Evolutionary conservation across 1,139 yeast species (phyloP).

Genomic region (Saccharomycopsis crataegensis): DNA sequence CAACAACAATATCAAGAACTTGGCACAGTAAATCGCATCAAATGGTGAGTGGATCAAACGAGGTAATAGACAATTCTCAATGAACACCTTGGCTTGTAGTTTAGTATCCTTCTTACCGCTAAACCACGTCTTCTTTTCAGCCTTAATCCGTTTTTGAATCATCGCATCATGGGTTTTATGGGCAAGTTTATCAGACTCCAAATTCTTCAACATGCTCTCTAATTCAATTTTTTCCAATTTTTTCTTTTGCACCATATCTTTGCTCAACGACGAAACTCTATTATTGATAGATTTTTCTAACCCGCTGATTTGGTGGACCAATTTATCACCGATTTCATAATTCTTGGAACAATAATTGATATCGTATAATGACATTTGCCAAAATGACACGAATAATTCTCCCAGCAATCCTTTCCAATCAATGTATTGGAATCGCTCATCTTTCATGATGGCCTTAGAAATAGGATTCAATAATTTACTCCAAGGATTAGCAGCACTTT

Average conservation of each 20-base stretch:
- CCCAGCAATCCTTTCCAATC: constrained; percentile 24
- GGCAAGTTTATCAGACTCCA: constrained; percentile 25
- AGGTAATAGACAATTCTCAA: constrained; percentile 68
- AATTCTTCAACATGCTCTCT: constrained; percentile 29
- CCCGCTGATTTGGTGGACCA: constrained; percentile 30
- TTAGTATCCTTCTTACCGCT: constrained; percentile 23
- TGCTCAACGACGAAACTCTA: constrained; percentile 17
- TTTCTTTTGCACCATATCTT: constrained; percentile 22
- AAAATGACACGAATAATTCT: constrained; percentile 52
- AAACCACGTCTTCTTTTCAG: constrained; percentile 32
- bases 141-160: constrained; percentile 27
- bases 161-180: constrained; percentile 34
- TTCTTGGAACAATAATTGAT: constrained; percentile 46
- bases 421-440: constrained; percentile 24
- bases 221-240: constrained; percentile 26
- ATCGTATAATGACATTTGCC: constrained; percentile 75
- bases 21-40: constrained; percentile 71
- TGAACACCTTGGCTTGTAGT: constrained; percentile 32
- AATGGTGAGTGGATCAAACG: constrained; percentile 72
- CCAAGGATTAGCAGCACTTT: constrained; percentile 18
- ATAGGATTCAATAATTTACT: constrained; percentile 8
- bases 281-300: constrained; percentile 7
- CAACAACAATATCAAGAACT: constrained; percentile 41
- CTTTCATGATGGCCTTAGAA: constrained; percentile 8
- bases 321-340: constrained; percentile 44